phyloP scores from a whole-genome alignment of 176 grass and related monocot species.

The Microstegium vimineum region DNA sequence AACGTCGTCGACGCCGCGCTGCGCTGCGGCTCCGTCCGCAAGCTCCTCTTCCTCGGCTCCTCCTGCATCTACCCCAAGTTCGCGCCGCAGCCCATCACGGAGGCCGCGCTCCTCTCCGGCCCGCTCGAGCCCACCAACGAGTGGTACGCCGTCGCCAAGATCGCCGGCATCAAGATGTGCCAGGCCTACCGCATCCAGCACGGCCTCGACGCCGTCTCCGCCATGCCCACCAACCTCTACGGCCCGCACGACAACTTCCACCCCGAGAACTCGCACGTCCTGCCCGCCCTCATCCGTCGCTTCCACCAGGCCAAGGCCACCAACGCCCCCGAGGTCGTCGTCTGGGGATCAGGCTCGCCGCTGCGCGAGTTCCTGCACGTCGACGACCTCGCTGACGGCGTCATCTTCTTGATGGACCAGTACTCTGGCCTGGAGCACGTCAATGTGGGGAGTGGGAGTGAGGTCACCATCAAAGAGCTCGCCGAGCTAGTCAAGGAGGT shows the following conservation, averaged over 20 bases:
- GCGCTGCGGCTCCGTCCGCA: constrained; percentile 52
- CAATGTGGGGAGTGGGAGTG: constrained; percentile 64
- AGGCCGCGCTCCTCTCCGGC: constrained; percentile 57
- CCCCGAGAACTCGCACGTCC: constrained; percentile 57
- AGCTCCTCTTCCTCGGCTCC: constrained; percentile 84
- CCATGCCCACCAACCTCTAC: constrained; percentile 88
- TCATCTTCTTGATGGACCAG: constrained; percentile 67
- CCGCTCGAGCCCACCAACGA: constrained; percentile 89
- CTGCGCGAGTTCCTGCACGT: constrained; percentile 73
- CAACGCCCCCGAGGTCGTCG: constrained; percentile 49
- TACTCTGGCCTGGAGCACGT: constrained; percentile 71
- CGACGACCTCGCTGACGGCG: constrained; percentile 56
- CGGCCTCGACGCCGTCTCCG: constrained; percentile 62
- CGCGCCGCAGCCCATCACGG: constrained; percentile 75
- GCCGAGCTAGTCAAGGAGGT: constrained; percentile 68
- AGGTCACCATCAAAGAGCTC: constrained; percentile 76
- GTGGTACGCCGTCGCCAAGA: constrained; percentile 85
- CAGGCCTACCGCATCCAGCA: constrained; percentile 86
- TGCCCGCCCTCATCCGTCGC: constrained; percentile 59
- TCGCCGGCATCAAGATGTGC: constrained; percentile 85
- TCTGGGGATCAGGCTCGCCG: constrained; percentile 72
- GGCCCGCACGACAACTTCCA: constrained; percentile 81
- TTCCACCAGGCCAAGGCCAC: constrained; percentile 62
- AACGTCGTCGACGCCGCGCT: constrained; percentile 75
- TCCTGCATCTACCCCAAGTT: constrained; percentile 92